Percentiles rank a stretch among this genome's conserved stretches.
Conservation (phyloP, 306 rosid genomes). For the Cucurbita maxima region DNA sequence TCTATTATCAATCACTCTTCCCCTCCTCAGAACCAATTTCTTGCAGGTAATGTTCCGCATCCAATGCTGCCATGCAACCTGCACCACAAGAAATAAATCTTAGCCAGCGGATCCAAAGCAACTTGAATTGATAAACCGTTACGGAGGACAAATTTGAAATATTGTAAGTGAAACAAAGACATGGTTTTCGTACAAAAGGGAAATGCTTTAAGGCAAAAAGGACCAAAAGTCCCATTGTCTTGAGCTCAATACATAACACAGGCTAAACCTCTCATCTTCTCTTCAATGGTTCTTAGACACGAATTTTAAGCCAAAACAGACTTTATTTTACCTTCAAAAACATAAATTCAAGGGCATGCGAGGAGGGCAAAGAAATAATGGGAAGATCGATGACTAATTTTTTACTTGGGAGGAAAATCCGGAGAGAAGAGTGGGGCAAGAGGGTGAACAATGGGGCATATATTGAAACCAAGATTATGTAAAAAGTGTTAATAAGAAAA, state of each 20-base stretch:
- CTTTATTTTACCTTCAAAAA: no score
- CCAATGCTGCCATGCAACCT: constrained; percentile 98
- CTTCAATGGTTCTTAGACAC: not conserved
- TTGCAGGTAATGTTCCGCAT: constrained; percentile 84
- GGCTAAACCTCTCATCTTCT: not conserved
- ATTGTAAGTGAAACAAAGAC: not conserved
- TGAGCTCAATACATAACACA: not conserved
- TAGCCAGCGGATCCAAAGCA: not conserved
- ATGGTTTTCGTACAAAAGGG: not conserved
- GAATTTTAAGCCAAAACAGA: not conserved
- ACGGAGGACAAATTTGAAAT: not conserved
- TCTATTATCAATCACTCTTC: constrained; percentile 39
- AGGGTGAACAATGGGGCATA: not conserved
- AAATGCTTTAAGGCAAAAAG: not conserved
- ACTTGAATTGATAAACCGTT: not conserved
- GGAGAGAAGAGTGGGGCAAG: not conserved
- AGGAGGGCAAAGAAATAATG: not conserved
- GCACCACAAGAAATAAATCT: constrained; percentile 7
- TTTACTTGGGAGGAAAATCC: not conserved
- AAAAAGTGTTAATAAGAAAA: not conserved
- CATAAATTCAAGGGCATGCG: no score
- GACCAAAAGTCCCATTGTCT: not conserved
- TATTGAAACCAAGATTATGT: not conserved
- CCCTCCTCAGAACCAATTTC: constrained; percentile 48
- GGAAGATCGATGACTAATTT: not conserved